A percentile compares a stretch with the other conserved stretches of the same genome.
Evolutionary conservation across 164 flowering plant genomes (phyloP).

Genomic region (Chimonanthus salicifolius): DNA sequence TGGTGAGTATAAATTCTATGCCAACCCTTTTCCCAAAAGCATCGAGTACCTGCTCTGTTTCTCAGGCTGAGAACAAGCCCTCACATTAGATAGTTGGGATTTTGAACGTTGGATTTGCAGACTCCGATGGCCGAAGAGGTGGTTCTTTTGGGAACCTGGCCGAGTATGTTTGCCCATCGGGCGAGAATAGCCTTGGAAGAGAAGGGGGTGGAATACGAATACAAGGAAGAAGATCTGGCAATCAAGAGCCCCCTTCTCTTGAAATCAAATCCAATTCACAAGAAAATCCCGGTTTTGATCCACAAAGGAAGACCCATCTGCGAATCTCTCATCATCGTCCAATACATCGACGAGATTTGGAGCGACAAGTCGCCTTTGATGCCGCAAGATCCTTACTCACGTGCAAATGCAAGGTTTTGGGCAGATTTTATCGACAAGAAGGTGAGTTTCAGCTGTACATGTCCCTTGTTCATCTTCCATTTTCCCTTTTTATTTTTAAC

Average conservation of each 20-base stretch:
- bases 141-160: constrained; percentile 8
- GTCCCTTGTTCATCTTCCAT: too few species aligned
- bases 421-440: constrained; percentile 16
- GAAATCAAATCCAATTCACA: constrained; percentile 11
- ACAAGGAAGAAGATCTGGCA: background rate
- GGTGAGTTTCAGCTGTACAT: background rate
- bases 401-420: constrained; percentile 18
- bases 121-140: constrained; percentile 1
- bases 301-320: constrained; percentile 16
- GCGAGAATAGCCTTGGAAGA: constrained; percentile 27
- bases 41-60: background rate
- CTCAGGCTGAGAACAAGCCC: background rate
- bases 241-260: constrained; percentile 12
- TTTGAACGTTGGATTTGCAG: background rate
- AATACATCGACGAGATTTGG: constrained; percentile 19
- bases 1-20: too few species aligned
- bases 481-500: too few species aligned
- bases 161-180: constrained; percentile 28
- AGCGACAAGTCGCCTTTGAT: constrained; percentile 4
- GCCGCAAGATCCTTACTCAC: constrained; percentile 15
- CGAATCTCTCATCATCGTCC: constrained; percentile 18
- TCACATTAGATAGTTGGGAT: background rate
- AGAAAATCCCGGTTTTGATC: constrained; percentile 17
- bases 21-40: too few species aligned
- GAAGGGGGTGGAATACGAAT: constrained; percentile 22